Evolutionary conservation across 805 yeast genomes (phyloP).

Genomic region (Myxozyma monticola): DNA sequence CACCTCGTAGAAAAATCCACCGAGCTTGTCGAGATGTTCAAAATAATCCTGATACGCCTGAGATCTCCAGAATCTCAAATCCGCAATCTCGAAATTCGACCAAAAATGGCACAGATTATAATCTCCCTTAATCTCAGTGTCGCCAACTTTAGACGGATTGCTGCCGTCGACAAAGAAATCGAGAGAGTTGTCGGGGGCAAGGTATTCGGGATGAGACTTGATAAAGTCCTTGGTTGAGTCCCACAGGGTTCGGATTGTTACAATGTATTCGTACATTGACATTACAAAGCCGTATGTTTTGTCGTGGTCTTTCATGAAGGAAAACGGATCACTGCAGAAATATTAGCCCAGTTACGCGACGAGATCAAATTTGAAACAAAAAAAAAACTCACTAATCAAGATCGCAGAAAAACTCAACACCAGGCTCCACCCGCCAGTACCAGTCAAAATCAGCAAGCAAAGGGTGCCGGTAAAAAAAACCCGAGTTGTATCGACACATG

Average conservation of each 20-base stretch:
- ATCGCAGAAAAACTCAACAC: constrained; percentile 84
- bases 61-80: constrained; percentile 69
- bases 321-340: constrained; percentile 67
- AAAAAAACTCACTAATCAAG: constrained; percentile 30
- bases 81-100: constrained; percentile 83
- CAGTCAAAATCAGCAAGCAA: constrained; percentile 72
- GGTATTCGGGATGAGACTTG: constrained; percentile 55
- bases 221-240: constrained; percentile 65
- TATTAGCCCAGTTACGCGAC: no score
- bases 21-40: constrained; percentile 63
- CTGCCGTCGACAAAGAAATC: constrained; percentile 56
- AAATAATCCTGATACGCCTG: constrained; percentile 69
- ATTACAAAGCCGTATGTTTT: constrained; percentile 89
- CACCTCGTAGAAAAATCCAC: constrained; percentile 80
- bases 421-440: constrained; percentile 96
- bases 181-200: constrained; percentile 65
- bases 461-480: constrained; percentile 81
- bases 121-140: constrained; percentile 54
- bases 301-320: constrained; percentile 68
- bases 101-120: constrained; percentile 86
- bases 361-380: not conserved
- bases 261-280: constrained; percentile 74
- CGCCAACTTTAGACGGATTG: constrained; percentile 47
- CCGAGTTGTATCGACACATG: constrained; percentile 95
- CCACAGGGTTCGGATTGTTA: constrained; percentile 88